phyloP scores from a whole-genome alignment of 257 asterid species.

The Solanum microdontum region DNA sequence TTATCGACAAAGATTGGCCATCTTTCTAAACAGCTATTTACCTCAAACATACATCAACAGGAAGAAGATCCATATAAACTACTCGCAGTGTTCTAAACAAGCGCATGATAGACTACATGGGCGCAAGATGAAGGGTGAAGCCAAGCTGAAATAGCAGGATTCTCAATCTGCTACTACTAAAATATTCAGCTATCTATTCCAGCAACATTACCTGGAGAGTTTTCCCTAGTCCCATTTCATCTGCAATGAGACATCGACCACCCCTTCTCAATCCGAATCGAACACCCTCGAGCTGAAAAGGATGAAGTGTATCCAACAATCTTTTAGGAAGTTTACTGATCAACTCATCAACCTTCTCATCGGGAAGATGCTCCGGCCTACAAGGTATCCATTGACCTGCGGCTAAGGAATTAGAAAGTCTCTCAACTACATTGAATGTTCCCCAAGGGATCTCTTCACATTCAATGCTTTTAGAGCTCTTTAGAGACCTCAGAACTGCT shows the following conservation, averaged over 20 bases:
- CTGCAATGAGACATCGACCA: slow-evolving; percentile 92
- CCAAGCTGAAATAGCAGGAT: not conserved
- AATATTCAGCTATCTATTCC: not conserved
- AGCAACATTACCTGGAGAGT: slow-evolving; percentile 62
- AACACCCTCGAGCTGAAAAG: slow-evolving; percentile 91
- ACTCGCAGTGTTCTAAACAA: not conserved
- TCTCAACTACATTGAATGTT: slow-evolving; percentile 67
- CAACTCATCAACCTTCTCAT: slow-evolving; percentile 70
- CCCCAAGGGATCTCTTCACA: slow-evolving; percentile 92
- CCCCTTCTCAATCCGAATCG: slow-evolving; percentile 87
- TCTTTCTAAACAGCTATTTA: not conserved
- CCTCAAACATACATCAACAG: not conserved
- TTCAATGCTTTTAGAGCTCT: slow-evolving; percentile 44
- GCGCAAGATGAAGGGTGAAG: not conserved
- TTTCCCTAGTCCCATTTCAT: slow-evolving; percentile 99
- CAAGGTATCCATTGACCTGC: slow-evolving; percentile 72
- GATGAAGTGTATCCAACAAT: slow-evolving; percentile 48
- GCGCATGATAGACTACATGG: not conserved
- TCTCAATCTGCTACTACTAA: not conserved
- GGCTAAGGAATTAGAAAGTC: slow-evolving; percentile 46
- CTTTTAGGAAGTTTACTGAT: slow-evolving; percentile 53
- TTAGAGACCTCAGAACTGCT: slow-evolving; percentile 51
- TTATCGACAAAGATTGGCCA: not conserved
- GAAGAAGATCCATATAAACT: not conserved
- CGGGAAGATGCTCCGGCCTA: slow-evolving; percentile 82